Conservation (phyloP, 73 alveolate genomes). For the Uronychia binucleata region DNA sequence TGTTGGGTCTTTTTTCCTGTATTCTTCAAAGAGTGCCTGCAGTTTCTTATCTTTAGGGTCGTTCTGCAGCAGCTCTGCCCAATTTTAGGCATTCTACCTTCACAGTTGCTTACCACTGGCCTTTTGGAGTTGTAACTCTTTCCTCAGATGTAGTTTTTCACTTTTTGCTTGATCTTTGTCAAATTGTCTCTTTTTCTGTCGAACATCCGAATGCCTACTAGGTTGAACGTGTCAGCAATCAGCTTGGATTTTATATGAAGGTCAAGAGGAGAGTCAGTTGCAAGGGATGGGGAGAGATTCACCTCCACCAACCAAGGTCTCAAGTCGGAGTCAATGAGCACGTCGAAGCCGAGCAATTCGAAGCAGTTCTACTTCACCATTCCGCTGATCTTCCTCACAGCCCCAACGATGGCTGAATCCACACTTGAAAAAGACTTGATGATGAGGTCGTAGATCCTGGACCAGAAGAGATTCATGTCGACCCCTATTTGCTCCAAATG, state of each 20-base stretch:
- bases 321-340: conserved; percentile 67
- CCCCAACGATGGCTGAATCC: conserved; percentile 10
- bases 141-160: conserved; percentile 37
- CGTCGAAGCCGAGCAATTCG: conserved; percentile 73
- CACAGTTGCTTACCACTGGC: no score
- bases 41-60: no score
- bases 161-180: conserved; percentile 34
- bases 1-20: no score
- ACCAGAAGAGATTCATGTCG: conserved; percentile 47
- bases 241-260: conserved; percentile 72
- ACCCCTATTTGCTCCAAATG: conserved; percentile 53
- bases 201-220: conserved; percentile 10
- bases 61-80: no score
- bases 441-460: conserved; percentile 66
- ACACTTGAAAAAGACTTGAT: conserved; percentile 58
- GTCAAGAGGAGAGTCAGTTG: conserved; percentile 77
- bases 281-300: conserved; percentile 83
- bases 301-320: conserved; percentile 92
- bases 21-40: no score
- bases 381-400: background rate
- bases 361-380: conserved; percentile 22
- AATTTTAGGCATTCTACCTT: no score
- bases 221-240: conserved; percentile 60
- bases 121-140: no score
- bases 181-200: conserved; percentile 58